These are phyloP conservation scores for Pinus taeda DNA, from an alignment of 75 land plant genomes.

Conservation along the genomic window DNA sequence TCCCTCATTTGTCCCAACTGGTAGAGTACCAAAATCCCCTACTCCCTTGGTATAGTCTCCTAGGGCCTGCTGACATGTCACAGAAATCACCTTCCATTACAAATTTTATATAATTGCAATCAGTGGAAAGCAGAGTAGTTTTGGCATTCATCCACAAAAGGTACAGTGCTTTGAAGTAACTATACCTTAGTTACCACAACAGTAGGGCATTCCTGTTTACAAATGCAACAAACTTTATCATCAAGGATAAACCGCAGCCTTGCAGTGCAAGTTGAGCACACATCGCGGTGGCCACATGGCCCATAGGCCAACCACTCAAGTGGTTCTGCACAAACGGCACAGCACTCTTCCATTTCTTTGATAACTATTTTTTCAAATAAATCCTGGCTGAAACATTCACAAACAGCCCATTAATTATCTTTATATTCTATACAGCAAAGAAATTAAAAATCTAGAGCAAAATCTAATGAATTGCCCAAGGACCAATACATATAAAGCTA, in stretches of 20 bases:
- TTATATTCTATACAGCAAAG: too few relatives aligned
- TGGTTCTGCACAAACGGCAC: slow-evolving; percentile 95
- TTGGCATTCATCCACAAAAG: too few relatives aligned
- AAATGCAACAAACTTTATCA: slow-evolving; percentile 93
- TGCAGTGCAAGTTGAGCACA: slow-evolving; percentile 90
- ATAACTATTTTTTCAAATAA: too few relatives aligned
- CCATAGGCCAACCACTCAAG: slow-evolving; percentile 98
- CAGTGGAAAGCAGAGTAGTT: too few relatives aligned
- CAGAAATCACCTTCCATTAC: background rate
- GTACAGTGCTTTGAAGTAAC: too few relatives aligned
- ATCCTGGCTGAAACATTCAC: too few relatives aligned
- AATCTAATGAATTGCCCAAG: too few relatives aligned
- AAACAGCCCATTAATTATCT: too few relatives aligned
- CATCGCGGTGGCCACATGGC: slow-evolving; percentile 89
- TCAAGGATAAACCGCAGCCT: slow-evolving; percentile 82
- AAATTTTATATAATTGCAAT: too few relatives aligned
- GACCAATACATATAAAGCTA: too few relatives aligned
- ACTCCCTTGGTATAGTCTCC: slow-evolving; percentile 82
- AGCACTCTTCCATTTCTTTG: slow-evolving; percentile 83
- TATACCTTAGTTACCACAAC: slow-evolving; percentile 88
- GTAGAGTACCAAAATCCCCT: slow-evolving; percentile 61
- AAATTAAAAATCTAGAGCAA: too few relatives aligned
- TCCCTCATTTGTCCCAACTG: slow-evolving; percentile 42
- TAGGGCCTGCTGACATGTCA: slow-evolving; percentile 52
- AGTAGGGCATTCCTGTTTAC: slow-evolving; percentile 71